Conservation (phyloP, 352 stramenopile species). For the Globisporangium nodosum region DNA sequence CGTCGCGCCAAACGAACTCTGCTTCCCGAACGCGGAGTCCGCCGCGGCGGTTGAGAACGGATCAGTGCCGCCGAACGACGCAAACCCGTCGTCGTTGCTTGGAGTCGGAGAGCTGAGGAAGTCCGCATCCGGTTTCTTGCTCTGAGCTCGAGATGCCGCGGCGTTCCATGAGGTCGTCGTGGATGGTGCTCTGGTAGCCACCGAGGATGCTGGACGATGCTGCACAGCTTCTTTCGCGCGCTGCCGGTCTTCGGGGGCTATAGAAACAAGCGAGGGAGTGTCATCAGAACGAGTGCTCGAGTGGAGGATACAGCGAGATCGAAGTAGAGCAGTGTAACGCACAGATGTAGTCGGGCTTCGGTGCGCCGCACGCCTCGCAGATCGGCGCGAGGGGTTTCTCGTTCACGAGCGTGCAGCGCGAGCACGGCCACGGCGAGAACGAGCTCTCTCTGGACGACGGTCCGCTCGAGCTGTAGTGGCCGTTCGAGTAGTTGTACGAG, state of each 20-base stretch:
- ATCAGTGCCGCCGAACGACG: conserved; percentile 9
- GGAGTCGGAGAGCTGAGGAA: conserved; percentile 7
- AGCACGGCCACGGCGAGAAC: conserved; percentile 68
- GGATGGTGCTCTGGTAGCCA: conserved; percentile 4
- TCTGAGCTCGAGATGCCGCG: conserved; percentile 2
- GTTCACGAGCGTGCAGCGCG: conserved; percentile 72
- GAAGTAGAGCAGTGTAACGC: conserved; percentile 8
- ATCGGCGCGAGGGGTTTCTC: conserved; percentile 66
- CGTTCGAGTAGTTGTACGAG: conserved; percentile 34
- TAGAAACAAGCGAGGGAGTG: neutral
- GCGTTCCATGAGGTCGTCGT: conserved; percentile 5
- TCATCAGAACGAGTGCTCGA: neutral
- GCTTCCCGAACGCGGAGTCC: neutral
- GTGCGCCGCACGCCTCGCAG: conserved; percentile 62
- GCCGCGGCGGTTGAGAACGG: conserved; percentile 9
- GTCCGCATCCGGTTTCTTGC: neutral
- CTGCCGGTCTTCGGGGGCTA: conserved; percentile 39
- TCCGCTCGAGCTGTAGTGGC: conserved; percentile 18
- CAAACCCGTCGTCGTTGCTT: conserved; percentile 7
- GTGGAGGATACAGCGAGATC: neutral
- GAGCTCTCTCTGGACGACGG: conserved; percentile 41
- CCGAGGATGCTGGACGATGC: conserved; percentile 10
- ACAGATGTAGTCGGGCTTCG: conserved; percentile 66
- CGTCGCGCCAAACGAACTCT: neutral
- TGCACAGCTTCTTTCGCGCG: conserved; percentile 42